A percentile compares a stretch with the other conserved stretches of the same genome.
Evolutionary conservation across 164 flowering plant genomes (phyloP).

Genomic region (Stephania yunnanensis): DNA sequence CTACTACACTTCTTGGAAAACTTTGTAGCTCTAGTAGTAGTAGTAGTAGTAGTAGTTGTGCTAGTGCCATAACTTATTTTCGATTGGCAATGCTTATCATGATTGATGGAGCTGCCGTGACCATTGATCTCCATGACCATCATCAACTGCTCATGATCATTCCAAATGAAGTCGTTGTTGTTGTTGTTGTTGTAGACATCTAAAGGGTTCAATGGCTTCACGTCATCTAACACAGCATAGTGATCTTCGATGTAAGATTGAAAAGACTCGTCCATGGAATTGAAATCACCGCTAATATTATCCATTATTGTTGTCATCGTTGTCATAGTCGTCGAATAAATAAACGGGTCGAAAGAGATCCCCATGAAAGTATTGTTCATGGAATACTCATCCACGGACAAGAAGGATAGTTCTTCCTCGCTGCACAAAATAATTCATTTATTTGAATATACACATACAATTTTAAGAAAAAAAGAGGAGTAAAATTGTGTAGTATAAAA

Average conservation of each 20-base stretch:
- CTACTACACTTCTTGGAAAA: not conserved
- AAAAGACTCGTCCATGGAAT: not conserved
- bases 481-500: too few species aligned
- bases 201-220: not conserved
- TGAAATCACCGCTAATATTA: not conserved
- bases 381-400: not conserved
- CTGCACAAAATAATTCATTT: not conserved
- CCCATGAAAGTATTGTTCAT: not conserved
- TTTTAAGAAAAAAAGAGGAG: too few species aligned
- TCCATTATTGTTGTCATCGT: not conserved
- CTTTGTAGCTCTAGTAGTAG: too few species aligned
- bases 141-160: too few species aligned
- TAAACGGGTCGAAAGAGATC: constrained; percentile 8
- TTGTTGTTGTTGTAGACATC: not conserved
- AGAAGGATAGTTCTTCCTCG: not conserved
- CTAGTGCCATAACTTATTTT: not conserved
- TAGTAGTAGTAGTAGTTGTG: not conserved
- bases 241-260: constrained; percentile 2
- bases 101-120: too few species aligned
- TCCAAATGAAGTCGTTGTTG: not conserved
- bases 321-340: not conserved
- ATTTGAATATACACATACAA: too few species aligned
- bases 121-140: too few species aligned
- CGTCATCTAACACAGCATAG: not conserved
- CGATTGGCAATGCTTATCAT: too few species aligned